These are phyloP conservation scores for Pestalotiopsis sp. DNA, from an alignment of 2,329 filamentous ascomycete species.

Conservation along the genomic window DNA sequence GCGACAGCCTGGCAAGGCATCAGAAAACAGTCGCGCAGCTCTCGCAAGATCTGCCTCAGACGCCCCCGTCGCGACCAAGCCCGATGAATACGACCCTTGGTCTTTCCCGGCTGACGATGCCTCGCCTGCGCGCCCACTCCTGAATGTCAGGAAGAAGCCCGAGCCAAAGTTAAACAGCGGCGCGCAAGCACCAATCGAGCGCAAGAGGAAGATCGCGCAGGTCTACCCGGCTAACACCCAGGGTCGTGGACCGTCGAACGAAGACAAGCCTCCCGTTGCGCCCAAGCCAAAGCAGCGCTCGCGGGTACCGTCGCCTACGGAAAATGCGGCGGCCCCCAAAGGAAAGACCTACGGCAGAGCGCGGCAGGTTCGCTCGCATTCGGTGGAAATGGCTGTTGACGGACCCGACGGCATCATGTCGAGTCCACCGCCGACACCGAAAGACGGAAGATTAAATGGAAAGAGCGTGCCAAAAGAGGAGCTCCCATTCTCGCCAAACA, in stretches of 20 bases:
- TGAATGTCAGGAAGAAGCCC: conserved; percentile 23
- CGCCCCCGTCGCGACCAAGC: background rate
- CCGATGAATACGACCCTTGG: background rate
- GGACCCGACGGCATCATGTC: conserved; percentile 23
- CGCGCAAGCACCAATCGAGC: conserved; percentile 16
- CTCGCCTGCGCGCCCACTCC: background rate
- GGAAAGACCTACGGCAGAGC: conserved; percentile 14
- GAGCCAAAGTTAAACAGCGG: background rate
- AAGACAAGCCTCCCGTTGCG: conserved; percentile 15
- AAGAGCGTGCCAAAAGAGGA: conserved; percentile 7
- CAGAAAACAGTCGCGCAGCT: background rate
- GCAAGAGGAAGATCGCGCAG: conserved; percentile 32
- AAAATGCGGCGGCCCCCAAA: conserved; percentile 10
- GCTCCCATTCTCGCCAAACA: conserved; percentile 15
- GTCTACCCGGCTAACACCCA: conserved; percentile 25
- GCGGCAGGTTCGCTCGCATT: conserved; percentile 15
- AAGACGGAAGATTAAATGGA: conserved; percentile 13
- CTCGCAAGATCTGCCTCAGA: background rate
- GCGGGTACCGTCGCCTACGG: conserved; percentile 20
- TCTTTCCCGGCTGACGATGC: background rate
- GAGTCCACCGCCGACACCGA: conserved; percentile 32
- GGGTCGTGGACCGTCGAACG: conserved; percentile 18
- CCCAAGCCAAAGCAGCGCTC: conserved; percentile 22
- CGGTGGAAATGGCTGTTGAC: conserved; percentile 26
- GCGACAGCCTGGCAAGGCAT: background rate